These are phyloP conservation scores for Dispira simplex DNA, from an alignment of 192 early-diverging fungal genomes.

Conservation along the genomic window DNA sequence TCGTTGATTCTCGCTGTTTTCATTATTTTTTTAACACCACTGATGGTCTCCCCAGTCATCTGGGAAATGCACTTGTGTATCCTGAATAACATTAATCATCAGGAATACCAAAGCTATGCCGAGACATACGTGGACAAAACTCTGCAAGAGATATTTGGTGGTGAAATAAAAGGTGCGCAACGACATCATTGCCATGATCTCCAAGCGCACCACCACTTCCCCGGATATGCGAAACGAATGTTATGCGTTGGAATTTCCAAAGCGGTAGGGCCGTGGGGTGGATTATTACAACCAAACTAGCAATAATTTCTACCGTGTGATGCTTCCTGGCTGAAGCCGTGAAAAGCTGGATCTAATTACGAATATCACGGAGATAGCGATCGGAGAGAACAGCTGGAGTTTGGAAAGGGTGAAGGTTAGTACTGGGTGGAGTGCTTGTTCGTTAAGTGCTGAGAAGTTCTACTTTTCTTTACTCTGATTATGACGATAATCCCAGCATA, in stretches of 20 bases:
- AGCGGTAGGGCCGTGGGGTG: not conserved
- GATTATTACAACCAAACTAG: not conserved
- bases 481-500: too few relatives aligned
- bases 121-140: slow-evolving; percentile 4
- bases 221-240: not conserved
- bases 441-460: too few relatives aligned
- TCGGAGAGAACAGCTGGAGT: not conserved
- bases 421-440: too few relatives aligned
- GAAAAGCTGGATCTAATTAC: not conserved
- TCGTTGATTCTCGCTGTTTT: too few relatives aligned
- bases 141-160: slow-evolving; percentile 9
- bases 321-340: not conserved
- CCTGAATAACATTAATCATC: not conserved
- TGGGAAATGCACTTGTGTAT: slow-evolving; percentile 4
- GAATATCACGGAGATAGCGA: not conserved
- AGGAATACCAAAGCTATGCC: slow-evolving; percentile 2
- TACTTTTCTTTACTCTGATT: too few relatives aligned
- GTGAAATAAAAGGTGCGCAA: not conserved
- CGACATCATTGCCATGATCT: slow-evolving; percentile 1
- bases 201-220: not conserved
- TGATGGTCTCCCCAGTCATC: not conserved
- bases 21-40: too few relatives aligned
- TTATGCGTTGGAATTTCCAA: not conserved
- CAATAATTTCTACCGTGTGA: not conserved
- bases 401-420: not conserved